Evolutionary conservation across 1,284 basidiomycete species (phyloP), one percentile per base, ranked within the genome.

Genomic region (Mrakiaceae sp.): DNA sequence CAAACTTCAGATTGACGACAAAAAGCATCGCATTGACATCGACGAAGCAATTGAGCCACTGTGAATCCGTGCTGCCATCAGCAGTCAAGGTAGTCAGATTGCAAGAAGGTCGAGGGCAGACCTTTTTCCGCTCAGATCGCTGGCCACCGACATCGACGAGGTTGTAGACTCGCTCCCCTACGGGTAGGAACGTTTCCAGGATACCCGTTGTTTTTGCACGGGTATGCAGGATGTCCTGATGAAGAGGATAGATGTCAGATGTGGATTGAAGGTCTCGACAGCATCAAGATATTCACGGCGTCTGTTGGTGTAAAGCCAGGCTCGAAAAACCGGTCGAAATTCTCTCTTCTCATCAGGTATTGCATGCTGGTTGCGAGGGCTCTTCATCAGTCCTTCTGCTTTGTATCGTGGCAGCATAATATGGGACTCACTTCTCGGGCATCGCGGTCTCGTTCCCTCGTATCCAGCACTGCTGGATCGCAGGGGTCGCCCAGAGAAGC

Each of bases 121-220:
- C 39, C 3, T 95, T 95, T 75, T 93, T 92, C 40, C 92, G 84
- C 75, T 96, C 93, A 67, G 84, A 88, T 68, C 94, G 81, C 78
- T 97, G 94, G 39, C 94, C 95, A 70, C 93, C 93, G 61, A 96
- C 92, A 77, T 96, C 92, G 75, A 95, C 91, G 42, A 96, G 77
- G 71, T 87, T 87, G 71, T 58, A 54, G 27, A 39, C 52, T 42
- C 64, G 27, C 8, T 55, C 73, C 51, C 69, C 67, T 43, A 77
- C 71, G 53, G 82, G 79, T 76, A 97, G 96, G 27, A 84, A 83
- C 0, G 90, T 96, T 76, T 96, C 92, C 14, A 87, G 90, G 72
- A 97, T 95, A 46, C 92, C 92, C 40, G 90, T 90, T 44, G 92
- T 93, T 70, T 91, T 86, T 62, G 88, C 87, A 65, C 91, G 82